These are phyloP conservation scores for Neurospora sp. DNA, from an alignment of 495 filamentous ascomycete genomes.

Conservation along the genomic window DNA sequence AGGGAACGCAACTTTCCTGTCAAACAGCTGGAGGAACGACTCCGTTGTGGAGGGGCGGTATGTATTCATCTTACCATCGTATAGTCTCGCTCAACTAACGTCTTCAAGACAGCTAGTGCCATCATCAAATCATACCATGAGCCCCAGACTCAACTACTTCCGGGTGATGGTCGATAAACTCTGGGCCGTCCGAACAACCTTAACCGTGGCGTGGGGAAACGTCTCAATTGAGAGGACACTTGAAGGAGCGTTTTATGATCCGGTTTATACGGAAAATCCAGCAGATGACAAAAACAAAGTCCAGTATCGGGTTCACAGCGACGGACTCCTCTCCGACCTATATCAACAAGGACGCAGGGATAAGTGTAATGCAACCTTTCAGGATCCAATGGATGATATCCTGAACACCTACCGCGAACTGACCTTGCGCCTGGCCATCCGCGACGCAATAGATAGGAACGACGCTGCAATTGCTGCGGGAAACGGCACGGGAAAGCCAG, in stretches of 20 bases:
- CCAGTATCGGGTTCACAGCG: background rate
- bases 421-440: background rate
- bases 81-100: background rate
- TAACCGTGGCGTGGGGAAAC: background rate
- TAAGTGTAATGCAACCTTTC: background rate
- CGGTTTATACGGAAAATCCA: background rate
- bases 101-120: background rate
- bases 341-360: background rate
- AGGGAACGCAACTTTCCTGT: background rate
- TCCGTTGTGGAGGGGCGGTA: background rate
- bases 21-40: background rate
- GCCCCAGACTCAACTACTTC: background rate
- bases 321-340: background rate
- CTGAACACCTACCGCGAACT: background rate
- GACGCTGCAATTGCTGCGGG: background rate
- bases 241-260: background rate
- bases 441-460: background rate
- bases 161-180: background rate
- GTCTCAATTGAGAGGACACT: background rate
- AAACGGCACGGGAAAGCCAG: background rate
- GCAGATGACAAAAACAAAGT: background rate
- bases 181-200: background rate
- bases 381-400: background rate
- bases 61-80: background rate
- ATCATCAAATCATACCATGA: background rate